phyloP scores from a whole-genome alignment of 352 stramenopile species.

The Thraustochytrium sp. region DNA sequence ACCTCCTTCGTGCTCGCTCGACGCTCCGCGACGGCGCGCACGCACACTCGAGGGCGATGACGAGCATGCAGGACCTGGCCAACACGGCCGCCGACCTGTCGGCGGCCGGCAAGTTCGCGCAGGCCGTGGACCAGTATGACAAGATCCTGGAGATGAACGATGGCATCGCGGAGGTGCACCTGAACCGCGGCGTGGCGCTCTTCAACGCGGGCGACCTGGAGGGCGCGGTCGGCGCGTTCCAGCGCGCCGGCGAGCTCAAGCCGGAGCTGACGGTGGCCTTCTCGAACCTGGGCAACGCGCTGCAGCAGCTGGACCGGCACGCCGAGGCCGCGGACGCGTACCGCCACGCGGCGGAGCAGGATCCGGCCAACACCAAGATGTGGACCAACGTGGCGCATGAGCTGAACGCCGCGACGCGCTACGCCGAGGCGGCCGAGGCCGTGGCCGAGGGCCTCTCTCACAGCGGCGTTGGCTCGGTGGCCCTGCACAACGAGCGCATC shows the following conservation, averaged over 20 bases:
- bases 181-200: constrained; percentile 23
- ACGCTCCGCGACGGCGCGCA: background rate
- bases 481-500: constrained; percentile 44
- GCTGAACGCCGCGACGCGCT: background rate
- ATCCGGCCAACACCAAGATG: background rate
- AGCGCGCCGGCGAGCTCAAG: constrained; percentile 24
- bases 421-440: constrained; percentile 17
- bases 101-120: background rate
- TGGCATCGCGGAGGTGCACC: background rate
- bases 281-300: constrained; percentile 10
- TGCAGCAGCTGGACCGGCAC: background rate
- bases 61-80: background rate
- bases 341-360: background rate
- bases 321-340: background rate
- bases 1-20: too few relatives aligned
- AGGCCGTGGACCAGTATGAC: constrained; percentile 26
- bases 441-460: background rate
- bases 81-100: background rate
- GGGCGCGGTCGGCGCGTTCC: constrained; percentile 27
- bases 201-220: constrained; percentile 1
- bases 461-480: background rate
- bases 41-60: too few relatives aligned
- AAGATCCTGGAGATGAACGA: constrained; percentile 37
- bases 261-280: background rate
- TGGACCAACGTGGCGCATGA: constrained; percentile 18